Base-by-base conservation (phyloP, 495 filamentous ascomycete species). In the Daldinia concentrica region DNA sequence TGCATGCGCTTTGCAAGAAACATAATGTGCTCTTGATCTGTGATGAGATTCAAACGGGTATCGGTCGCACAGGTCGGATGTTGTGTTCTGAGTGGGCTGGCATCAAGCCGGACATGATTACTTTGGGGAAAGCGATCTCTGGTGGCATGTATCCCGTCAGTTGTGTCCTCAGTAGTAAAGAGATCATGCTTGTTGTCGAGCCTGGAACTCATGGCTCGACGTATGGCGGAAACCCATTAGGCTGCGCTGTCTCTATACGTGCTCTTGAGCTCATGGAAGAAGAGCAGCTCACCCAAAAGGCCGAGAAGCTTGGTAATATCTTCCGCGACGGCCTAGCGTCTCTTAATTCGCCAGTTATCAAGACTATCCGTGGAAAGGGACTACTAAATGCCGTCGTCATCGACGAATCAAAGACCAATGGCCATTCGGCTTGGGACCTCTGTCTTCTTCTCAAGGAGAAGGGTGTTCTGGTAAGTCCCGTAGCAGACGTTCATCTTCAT, bases 131-230 rank as follows among this genome's bases (percentile, higher is more conserved):
- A 85, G 95, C 95, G 66, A 95, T 99, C 76, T 97, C 93, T 41
- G 95, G 95, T 62, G 95, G 95, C 78, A 96, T 99, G 92, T 98
- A 99, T 80, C 95, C 95, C 26, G 95, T 99, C 39, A 98, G 94
- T 36, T 93, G 90, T 75, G 95, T 99, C 57, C 85, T 99, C 54
- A 92, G 91, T 15, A 89, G 89, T 71, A 93, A 91, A 82, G 93
- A 97, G 50, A 86, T 99, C 71, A 98, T 99, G 95, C 89, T 98
- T 72, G 94, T 92, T n/a, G 84, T 99, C 66, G 96, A 99, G 84
- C 91, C 95, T 19, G 95, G 95, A 43, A 98, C 95, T 29, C 95
- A 99, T 76, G 95, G 95, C 34, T 96, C 92, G 29, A 99, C 95
- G 27, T 99, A 98, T 77, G 95, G 95, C 57, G 95, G 95, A 45